A percentile compares a stretch with the other conserved stretches of the same genome.
These are phyloP conservation scores for Micractinium sp. DNA, from an alignment of 139 green algal genomes.

Conservation along the genomic window DNA sequence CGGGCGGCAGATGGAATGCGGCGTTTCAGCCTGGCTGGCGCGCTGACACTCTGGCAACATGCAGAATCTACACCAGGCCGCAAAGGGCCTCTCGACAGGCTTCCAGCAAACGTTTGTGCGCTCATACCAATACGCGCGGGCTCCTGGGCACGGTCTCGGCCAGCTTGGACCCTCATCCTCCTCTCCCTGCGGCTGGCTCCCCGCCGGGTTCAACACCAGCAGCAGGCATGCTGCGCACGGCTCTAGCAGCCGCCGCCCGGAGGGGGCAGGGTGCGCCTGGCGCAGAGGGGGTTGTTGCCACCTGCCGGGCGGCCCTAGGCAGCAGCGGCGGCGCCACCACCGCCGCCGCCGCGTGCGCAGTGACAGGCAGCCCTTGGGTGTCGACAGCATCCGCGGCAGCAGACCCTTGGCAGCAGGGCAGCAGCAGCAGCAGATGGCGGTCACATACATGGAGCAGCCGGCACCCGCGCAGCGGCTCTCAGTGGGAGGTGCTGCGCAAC, in stretches of 20 bases:
- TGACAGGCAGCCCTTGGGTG: background rate
- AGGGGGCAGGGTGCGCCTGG: background rate
- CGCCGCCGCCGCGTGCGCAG: background rate
- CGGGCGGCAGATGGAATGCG: too few species aligned
- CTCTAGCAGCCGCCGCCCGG: background rate
- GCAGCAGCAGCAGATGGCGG: background rate
- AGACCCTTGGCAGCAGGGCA: background rate
- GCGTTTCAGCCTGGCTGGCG: too few species aligned
- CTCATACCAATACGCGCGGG: too few species aligned
- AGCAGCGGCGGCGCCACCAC: background rate
- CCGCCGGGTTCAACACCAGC: background rate
- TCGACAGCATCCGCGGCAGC: background rate
- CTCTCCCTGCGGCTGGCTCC: background rate
- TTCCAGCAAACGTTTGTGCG: too few species aligned
- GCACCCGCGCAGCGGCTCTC: background rate
- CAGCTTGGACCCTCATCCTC: background rate
- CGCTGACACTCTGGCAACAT: too few species aligned
- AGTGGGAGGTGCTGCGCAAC: constrained; percentile 43
- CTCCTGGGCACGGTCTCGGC: background rate
- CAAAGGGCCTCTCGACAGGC: too few species aligned
- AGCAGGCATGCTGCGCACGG: constrained; percentile 6
- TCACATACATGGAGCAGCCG: background rate
- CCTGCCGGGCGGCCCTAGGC: background rate
- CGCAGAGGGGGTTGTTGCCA: background rate
- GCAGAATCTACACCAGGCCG: too few species aligned